phyloP scores from a whole-genome alignment of 495 filamentous ascomycete genomes.

The Hamigera avellanea region DNA sequence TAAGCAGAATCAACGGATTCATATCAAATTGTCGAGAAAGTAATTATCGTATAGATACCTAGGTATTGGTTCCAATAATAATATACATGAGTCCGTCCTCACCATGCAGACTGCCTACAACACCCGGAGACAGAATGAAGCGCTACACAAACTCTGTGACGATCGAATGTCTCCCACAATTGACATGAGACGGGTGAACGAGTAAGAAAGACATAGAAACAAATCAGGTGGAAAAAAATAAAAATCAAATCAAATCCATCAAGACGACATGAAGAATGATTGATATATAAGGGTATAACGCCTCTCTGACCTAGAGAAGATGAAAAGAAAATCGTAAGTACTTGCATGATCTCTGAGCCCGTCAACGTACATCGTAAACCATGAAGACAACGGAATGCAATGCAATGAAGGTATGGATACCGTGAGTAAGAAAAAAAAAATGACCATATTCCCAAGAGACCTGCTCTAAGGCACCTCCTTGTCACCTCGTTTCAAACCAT shows the following conservation, averaged over 20 bases:
- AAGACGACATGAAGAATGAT: no score
- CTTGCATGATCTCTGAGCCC: no score
- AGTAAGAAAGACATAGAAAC: not conserved
- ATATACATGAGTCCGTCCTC: no score
- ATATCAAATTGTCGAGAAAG: not conserved
- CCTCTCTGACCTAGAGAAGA: not conserved
- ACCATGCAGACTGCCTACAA: no score
- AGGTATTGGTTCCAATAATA: no score
- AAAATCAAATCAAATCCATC: no score
- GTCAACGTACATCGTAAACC: not conserved
- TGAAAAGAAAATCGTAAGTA: constrained; percentile 2
- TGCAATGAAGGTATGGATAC: not conserved
- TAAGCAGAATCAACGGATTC: not conserved
- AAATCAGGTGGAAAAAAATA: not conserved
- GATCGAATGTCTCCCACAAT: no score
- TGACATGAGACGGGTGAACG: no score
- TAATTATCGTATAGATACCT: no score
- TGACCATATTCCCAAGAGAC: constrained; percentile 11
- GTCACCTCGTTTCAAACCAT: constrained; percentile 57
- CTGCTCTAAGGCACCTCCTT: constrained; percentile 45
- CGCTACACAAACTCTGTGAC: no score
- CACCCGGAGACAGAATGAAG: no score
- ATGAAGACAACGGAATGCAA: constrained; percentile 2
- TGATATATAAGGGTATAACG: no score
- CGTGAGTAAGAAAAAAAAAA: constrained; percentile 1